Conservation (phyloP, 2,329 filamentous ascomycete species). For the Fusarium poae region DNA sequence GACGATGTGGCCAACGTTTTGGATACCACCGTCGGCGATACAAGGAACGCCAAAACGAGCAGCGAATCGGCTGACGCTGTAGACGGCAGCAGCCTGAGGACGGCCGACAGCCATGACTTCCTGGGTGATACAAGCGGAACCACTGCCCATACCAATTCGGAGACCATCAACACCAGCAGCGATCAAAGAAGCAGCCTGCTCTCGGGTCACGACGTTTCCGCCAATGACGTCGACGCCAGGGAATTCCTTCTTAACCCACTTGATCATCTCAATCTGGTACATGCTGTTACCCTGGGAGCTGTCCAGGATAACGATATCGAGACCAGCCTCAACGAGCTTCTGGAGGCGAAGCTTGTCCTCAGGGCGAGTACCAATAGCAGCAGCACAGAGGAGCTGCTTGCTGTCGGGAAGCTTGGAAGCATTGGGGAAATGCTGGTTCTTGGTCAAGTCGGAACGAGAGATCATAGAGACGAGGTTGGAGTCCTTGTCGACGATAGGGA, state of each 20-base stretch:
- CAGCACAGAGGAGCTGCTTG: constrained; percentile 96
- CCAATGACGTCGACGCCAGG: constrained; percentile 93
- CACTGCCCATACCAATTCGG: constrained; percentile 98
- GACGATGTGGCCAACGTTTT: constrained; percentile 99
- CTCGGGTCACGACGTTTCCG: constrained; percentile 97
- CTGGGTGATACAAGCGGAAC: constrained; percentile 98
- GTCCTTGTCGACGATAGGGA: constrained; percentile 87
- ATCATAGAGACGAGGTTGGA: constrained; percentile 93
- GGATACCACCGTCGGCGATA: constrained; percentile 97
- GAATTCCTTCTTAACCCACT: constrained; percentile 90
- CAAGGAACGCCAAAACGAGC: constrained; percentile 95
- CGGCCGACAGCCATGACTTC: constrained; percentile 99
- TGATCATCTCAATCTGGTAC: constrained; percentile 99
- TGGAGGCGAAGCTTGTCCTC: constrained; percentile 90
- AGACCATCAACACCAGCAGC: constrained; percentile 95
- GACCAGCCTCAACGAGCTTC: constrained; percentile 91
- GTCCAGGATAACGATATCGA: constrained; percentile 96
- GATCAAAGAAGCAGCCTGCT: constrained; percentile 93
- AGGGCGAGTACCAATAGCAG: constrained; percentile 93
- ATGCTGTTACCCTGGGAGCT: constrained; percentile 98
- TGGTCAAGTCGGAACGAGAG: constrained; percentile 94
- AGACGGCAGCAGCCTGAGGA: constrained; percentile 93
- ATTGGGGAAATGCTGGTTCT: constrained; percentile 97
- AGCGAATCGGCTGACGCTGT: constrained; percentile 89
- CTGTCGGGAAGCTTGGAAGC: constrained; percentile 96